These are phyloP conservation scores for Pleurotus eryngii DNA, from an alignment of 768 basidiomycete genomes.

Conservation along the genomic window DNA sequence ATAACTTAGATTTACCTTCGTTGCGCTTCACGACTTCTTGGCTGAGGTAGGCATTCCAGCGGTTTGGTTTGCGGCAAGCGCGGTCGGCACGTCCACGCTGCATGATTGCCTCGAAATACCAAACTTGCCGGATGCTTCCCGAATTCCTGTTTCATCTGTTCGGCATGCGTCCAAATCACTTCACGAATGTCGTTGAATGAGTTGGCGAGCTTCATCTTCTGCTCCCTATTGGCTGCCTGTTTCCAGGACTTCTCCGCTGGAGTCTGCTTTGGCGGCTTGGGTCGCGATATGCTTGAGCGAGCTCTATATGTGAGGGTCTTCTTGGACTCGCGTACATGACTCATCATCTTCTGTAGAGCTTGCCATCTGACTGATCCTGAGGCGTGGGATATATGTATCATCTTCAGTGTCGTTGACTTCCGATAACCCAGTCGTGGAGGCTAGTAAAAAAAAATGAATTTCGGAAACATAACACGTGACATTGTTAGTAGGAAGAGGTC, in stretches of 20 bases:
- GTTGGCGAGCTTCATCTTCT: neutral
- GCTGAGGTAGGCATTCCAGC: constrained; percentile 7
- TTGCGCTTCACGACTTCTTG: constrained; percentile 4
- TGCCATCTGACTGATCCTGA: no score
- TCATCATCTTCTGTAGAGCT: no score
- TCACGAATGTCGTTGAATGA: neutral
- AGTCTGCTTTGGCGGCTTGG: no score
- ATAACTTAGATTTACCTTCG: neutral
- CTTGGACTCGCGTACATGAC: no score
- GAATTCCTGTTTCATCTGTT: constrained; percentile 2
- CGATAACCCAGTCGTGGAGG: no score
- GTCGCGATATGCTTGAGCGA: no score
- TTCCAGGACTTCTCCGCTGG: neutral
- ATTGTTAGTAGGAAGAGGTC: neutral
- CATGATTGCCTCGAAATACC: neutral
- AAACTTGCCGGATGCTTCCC: neutral
- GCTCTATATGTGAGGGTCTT: no score
- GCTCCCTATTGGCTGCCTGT: neutral
- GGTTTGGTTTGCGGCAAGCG: neutral
- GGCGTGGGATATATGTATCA: no score
- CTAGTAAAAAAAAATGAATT: no score
- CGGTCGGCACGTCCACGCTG: neutral
- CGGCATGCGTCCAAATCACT: neutral
- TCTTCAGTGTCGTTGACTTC: no score
- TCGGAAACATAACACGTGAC: no score